phyloP scores from a whole-genome alignment of 1,284 basidiomycete genomes.

The Moesziomyces sp. region DNA sequence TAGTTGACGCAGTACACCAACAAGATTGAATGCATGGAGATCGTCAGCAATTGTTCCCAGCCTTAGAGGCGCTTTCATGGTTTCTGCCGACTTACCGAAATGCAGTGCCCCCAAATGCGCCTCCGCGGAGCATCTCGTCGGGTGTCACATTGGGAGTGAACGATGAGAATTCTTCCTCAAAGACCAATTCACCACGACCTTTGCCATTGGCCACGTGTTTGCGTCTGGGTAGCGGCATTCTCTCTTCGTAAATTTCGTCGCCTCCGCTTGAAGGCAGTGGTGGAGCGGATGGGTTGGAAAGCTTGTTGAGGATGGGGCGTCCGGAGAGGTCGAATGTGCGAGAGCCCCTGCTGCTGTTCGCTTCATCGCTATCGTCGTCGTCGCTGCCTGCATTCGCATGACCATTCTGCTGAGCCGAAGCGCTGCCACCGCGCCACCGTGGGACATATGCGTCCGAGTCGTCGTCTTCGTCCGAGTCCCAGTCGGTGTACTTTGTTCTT shows the following conservation, averaged over 20 bases:
- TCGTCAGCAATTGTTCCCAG: background rate
- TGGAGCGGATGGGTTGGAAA: constrained; percentile 44
- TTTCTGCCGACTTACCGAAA: constrained; percentile 62
- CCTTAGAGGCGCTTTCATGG: too few relatives aligned
- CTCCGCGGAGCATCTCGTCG: constrained; percentile 69
- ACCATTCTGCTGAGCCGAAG: constrained; percentile 2
- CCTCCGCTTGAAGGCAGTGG: constrained; percentile 24
- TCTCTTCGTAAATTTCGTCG: constrained; percentile 30
- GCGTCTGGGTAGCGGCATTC: constrained; percentile 30
- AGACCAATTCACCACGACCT: constrained; percentile 67
- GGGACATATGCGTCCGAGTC: constrained; percentile 43
- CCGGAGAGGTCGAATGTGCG: constrained; percentile 42
- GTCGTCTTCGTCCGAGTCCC: constrained; percentile 44
- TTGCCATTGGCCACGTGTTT: constrained; percentile 15
- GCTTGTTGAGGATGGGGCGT: constrained; percentile 33
- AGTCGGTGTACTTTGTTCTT: constrained; percentile 37
- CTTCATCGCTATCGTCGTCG: constrained; percentile 28
- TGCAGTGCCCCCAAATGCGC: constrained; percentile 70
- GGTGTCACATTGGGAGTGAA: constrained; percentile 71
- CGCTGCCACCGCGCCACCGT: constrained; percentile 30
- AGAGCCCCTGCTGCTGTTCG: constrained; percentile 18
- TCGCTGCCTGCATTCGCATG: constrained; percentile 3
- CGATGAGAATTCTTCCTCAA: constrained; percentile 67
- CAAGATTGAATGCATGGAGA: background rate
- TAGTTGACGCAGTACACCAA: background rate